Base-by-base conservation (phyloP, 2,329 filamentous ascomycete species). In the Ascochyta clinopodiicola region DNA sequence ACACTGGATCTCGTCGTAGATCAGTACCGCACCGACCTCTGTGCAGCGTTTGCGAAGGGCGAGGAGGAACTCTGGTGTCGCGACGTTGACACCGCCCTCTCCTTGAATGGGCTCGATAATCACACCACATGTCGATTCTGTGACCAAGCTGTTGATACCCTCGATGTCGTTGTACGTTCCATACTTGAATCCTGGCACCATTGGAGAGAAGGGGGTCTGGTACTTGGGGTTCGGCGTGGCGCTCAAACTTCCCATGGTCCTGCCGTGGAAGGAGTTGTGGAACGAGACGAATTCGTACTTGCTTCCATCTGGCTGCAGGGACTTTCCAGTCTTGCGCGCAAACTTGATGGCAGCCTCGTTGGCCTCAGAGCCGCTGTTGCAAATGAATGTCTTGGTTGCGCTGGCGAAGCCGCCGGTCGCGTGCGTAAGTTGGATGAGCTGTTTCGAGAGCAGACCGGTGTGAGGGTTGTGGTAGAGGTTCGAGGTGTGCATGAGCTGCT, bases 291-390 rank as follows among this genome's bases (percentile, higher is more conserved):
- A 79, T 70, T 97, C 92, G 66, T 86, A 77, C 80, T 98, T 96
- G 44, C 65, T 61, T 43, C 90, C 88, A 0, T 86, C 86, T 0
- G 89, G 86, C 61, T 92, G 88, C 25, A 88, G 68, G 9, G 86
- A 80, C 76, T 94, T 94, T 67, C 92, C 93, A 21, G 89, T 88
- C 78, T 99, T 99, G 67, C 95, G 86, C 19, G 94, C 90, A 70
- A 99, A 98, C 77, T 99, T 99, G 75, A 99, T 90, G 32, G 94
- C 95, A 1, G 94, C 95, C 79, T 99, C 95, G 76, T 99, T 99
- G 72, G 95, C 95, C 79, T 99, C 95, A 57, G 90, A 91, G 56
- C 95, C 95, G 4, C 93, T 97, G 80, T 99, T 99, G 81, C 92
- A 96, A 63, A 99, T 85, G 73, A 99, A 99, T 2, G 91, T 92